A percentile compares a stretch with the other conserved stretches of the same genome.
Conservation (phyloP, 495 filamentous ascomycete species). For the Hypoxylon intermedium region DNA sequence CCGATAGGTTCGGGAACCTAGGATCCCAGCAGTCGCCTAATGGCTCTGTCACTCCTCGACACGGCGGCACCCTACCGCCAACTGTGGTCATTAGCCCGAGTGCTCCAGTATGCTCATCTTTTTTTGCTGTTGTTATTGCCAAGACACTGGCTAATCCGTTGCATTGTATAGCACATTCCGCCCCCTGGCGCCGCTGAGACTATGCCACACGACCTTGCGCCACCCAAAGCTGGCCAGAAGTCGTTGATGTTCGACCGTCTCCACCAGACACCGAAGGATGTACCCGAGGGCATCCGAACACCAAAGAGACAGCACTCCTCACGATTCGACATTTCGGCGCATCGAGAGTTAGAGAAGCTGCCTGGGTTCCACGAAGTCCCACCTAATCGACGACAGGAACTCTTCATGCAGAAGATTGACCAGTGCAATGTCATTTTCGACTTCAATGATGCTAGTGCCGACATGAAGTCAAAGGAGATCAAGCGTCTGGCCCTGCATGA, state of each 20-base stretch:
- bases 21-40: constrained; percentile 57
- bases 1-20: constrained; percentile 55
- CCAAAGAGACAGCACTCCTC: constrained; percentile 97
- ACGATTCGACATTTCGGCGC: constrained; percentile 95
- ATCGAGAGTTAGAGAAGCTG: constrained; percentile 94
- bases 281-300: constrained; percentile 92
- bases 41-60: constrained; percentile 70
- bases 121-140: constrained; percentile 6
- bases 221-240: constrained; percentile 86
- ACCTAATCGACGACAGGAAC: constrained; percentile 90
- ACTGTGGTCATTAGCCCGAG: constrained; percentile 97
- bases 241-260: constrained; percentile 89
- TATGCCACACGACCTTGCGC: constrained; percentile 97
- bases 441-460: constrained; percentile 96
- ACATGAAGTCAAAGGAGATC: constrained; percentile 99
- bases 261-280: constrained; percentile 91
- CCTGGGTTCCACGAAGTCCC: constrained; percentile 99
- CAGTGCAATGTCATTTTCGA: constrained; percentile 99
- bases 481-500: constrained; percentile 97
- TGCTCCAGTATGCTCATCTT: constrained; percentile 75
- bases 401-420: constrained; percentile 99
- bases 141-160: constrained; percentile 10
- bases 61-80: constrained; percentile 72
- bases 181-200: constrained; percentile 94
- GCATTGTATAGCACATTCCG: constrained; percentile 77